Conservation (phyloP, 768 basidiomycete genomes). For the Gloeophyllum trabeum region DNA sequence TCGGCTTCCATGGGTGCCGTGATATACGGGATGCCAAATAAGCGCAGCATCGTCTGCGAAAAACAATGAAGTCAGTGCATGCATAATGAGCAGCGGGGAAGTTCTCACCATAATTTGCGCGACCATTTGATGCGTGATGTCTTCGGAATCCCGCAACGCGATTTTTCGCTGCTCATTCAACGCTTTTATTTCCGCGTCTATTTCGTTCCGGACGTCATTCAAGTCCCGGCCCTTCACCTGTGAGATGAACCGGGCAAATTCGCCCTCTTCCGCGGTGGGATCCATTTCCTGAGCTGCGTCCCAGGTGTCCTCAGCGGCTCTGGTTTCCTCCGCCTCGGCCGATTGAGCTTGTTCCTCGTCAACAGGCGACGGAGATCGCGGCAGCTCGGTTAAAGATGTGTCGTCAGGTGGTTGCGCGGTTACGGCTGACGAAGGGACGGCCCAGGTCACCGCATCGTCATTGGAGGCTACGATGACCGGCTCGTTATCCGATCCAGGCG, state of each 20-base stretch:
- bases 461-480: too few species aligned
- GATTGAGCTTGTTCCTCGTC: slow-evolving; percentile 4
- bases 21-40: slow-evolving; percentile 97
- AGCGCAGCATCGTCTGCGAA: slow-evolving; percentile 69
- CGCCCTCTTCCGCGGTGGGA: slow-evolving; percentile 65
- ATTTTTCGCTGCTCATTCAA: slow-evolving; percentile 78
- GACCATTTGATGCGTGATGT: slow-evolving; percentile 92
- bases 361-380: slow-evolving; percentile 23
- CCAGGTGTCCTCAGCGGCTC: slow-evolving; percentile 36
- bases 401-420: slow-evolving; percentile 9
- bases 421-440: background rate
- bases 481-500: too few species aligned
- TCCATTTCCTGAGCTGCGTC: slow-evolving; percentile 87
- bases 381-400: slow-evolving; percentile 22
- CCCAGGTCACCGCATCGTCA: too few species aligned
- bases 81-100: slow-evolving; percentile 4
- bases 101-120: slow-evolving; percentile 53
- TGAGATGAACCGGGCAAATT: slow-evolving; percentile 88
- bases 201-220: slow-evolving; percentile 73
- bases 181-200: slow-evolving; percentile 80
- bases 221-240: slow-evolving; percentile 84
- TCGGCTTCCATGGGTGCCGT: slow-evolving; percentile 99
- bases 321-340: slow-evolving; percentile 23
- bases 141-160: slow-evolving; percentile 90
- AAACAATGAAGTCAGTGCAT: background rate